Base-by-base conservation (phyloP, 371 early-diverging fungal genomes). In the Apophysomyces elegans region DNA sequence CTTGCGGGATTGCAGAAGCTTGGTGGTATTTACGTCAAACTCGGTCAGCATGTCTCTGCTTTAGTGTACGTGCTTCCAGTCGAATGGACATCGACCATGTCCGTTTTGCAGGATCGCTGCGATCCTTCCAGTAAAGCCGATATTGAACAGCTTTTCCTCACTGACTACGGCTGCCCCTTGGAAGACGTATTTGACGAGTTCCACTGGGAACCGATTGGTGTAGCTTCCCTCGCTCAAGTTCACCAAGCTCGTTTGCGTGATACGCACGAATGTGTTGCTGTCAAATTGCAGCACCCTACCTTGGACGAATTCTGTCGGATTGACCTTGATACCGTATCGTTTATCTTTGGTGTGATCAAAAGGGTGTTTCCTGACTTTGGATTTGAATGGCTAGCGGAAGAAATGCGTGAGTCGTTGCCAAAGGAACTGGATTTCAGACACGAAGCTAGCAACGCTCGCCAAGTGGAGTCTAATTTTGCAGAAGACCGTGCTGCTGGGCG, bases 11-110 rank as follows among this genome's bases (percentile, higher is more conserved):
- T 87, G 45, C 70, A 78, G 66, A 75, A 71, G 47, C 85, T 91
- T 45, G 95, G 95, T 21, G 97, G 98, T 6, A 90, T 96, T 38
- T 97, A 95, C 72, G 91, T 97, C 69, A 97, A 97, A 70, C 83
- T 96, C 58, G 96, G 96, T 2, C 96, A 96, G 71, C 95, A 96
- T 78, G 78, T 95, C 0, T 85, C 93, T 18, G 92, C 96, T 16
- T 81, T 97, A 85, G 86, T 86, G 13, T 96, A 94, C 65, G 75
- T 96, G 14, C 80, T 97, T 7, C 98, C 98, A 5, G 65, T 66
- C 4, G 97, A 98, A 73, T 98, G 95, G 90, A 93, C 93, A 32
- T 75, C 85, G 5, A 93, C 95, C 0, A 84, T 98, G 86, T 77
- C 86, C 16, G 85, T 86, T 3, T 76, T 97, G 13, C 96, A 96